Percentiles rank a stretch among this genome's conserved stretches.
phyloP scores from a whole-genome alignment of 768 basidiomycete species.

The Termitomyces sp. region DNA sequence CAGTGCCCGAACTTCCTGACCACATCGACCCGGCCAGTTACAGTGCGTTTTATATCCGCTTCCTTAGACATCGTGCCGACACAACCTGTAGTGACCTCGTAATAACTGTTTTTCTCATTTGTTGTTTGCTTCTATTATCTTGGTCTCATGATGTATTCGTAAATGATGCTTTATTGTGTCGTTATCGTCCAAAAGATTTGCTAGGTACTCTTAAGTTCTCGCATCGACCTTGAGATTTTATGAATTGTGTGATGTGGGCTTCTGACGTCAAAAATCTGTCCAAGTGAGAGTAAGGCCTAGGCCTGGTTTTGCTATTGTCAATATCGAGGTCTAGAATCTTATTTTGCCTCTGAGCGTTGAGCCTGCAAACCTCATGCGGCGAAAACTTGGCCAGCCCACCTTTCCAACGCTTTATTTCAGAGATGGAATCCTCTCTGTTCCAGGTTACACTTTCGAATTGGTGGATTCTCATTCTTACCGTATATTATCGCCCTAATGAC shows the following conservation, averaged over 20 bases:
- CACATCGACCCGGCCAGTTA: conserved; percentile 93
- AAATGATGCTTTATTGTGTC: conserved; percentile 13
- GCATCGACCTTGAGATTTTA: not conserved
- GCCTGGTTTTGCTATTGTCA: not conserved
- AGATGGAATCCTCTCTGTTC: conserved; percentile 55
- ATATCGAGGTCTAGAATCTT: not conserved
- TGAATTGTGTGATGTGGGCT: not conserved
- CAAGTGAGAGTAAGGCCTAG: not conserved
- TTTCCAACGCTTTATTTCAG: conserved; percentile 55
- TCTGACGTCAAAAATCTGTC: not conserved
- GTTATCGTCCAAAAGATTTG: not conserved
- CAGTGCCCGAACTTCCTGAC: conserved; percentile 91
- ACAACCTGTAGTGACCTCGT: conserved; percentile 18
- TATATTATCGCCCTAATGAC: not conserved
- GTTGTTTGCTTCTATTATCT: conserved; percentile 5
- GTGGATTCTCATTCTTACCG: conserved; percentile 23
- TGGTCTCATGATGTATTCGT: conserved; percentile 9
- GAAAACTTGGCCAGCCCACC: conserved; percentile 50
- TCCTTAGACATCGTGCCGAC: not conserved
- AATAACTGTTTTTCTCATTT: conserved; percentile 5
- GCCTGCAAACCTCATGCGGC: conserved; percentile 28
- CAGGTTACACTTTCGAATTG: conserved; percentile 69
- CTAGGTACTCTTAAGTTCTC: not conserved
- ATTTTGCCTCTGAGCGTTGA: not conserved
- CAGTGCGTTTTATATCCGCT: conserved; percentile 51